Base-by-base conservation (phyloP, 1,139 yeast genomes). In the Fermentozyma sake region DNA sequence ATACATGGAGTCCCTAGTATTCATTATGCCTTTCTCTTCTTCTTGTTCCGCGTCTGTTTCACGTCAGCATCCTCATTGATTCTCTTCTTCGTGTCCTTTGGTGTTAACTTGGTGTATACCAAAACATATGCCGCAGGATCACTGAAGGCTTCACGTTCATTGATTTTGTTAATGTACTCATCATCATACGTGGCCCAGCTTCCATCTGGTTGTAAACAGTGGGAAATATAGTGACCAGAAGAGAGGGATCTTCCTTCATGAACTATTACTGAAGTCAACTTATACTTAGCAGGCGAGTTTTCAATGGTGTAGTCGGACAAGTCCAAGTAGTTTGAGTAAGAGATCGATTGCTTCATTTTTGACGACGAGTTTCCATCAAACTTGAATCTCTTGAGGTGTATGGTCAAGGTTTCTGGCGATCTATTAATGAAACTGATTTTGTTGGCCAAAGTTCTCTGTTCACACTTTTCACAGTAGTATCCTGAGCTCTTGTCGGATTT, bases 131-230 rank as follows among this genome's bases (percentile, higher is more conserved):
- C 97, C 19, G 86, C 77, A 14, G 93, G 85, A 47, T 86, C 95
- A 44, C 74, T 73, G 42, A 86, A 63, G 2, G 86, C 96, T 29
- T 74, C 78, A 31, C 75, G 67, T 48, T 84, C 93, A 23, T 79
- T 69, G 30, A 85, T 76, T 37, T 68, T 70, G 46, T 84, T 82
- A 39, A 86, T 78, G 47, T 79, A 77, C 46, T 91, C 97, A 50
- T 91, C 99, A 52, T 91, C 97, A 52, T 89, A 91, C 7, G 89
- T 81, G 18, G 86, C 79, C 98, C 98, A 91, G 2, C 80, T 58
- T 2, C 86, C 86, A 52, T 85, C 91, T 2, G 96, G 95, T 52
- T 89, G 96, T 38, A 83, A 74, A 49, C 96, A 85, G 51, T 84
- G 87, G 1, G 95, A 82, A 37, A 87, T 75, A 49, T 91, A 91